These are phyloP conservation scores for Scedosporium aurantiacum DNA, from an alignment of 2,329 filamentous ascomycete genomes.

Conservation along the genomic window DNA sequence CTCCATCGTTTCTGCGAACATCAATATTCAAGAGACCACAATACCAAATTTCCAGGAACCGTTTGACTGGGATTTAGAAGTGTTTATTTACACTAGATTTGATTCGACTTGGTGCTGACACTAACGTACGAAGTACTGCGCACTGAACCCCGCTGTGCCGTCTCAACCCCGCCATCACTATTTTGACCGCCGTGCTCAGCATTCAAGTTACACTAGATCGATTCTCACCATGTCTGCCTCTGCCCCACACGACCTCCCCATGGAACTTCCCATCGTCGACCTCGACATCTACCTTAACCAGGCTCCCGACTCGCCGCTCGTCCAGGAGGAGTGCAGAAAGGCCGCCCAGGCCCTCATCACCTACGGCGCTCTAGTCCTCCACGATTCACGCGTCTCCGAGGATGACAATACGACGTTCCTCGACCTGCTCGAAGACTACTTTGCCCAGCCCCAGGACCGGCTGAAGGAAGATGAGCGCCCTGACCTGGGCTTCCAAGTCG, in stretches of 20 bases:
- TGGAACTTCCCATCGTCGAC: slow-evolving; percentile 50
- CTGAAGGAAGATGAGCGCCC: slow-evolving; percentile 43
- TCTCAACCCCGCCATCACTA: not conserved
- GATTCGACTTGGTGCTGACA: not conserved
- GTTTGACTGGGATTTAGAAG: not conserved
- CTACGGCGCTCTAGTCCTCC: slow-evolving; percentile 48
- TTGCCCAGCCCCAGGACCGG: slow-evolving; percentile 39
- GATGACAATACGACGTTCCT: slow-evolving; percentile 45
- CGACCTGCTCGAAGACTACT: slow-evolving; percentile 54
- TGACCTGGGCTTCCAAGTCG: slow-evolving; percentile 48
- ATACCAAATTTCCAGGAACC: no score
- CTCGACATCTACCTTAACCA: slow-evolving; percentile 44
- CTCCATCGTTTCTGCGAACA: not conserved
- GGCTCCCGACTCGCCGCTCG: slow-evolving; percentile 28
- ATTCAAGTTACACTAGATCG: no score
- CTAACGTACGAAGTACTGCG: not conserved
- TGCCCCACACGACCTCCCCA: slow-evolving; percentile 22
- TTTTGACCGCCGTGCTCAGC: not conserved
- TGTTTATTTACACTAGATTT: not conserved
- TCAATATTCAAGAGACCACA: not conserved
- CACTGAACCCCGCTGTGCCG: not conserved
- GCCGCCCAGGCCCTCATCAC: slow-evolving; percentile 46
- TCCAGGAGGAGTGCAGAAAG: slow-evolving; percentile 39
- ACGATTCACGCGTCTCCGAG: slow-evolving; percentile 47
- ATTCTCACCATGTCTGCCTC: slow-evolving; percentile 4